phyloP scores from a whole-genome alignment of 495 filamentous ascomycete genomes.

The Penicillium canariense region DNA sequence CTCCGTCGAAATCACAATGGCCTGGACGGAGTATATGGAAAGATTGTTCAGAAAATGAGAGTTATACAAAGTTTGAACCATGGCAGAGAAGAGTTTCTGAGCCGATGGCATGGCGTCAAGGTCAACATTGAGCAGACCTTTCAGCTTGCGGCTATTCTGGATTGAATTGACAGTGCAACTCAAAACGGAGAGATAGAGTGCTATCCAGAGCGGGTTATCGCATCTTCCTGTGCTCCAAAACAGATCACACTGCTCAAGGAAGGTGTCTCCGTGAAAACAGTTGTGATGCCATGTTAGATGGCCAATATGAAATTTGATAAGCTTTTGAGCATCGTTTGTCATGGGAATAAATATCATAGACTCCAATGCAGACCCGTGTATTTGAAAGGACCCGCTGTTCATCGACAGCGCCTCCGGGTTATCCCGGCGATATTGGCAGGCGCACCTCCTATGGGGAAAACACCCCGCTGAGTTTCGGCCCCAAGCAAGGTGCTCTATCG shows the following conservation, averaged over 20 bases:
- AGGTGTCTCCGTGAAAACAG: slow-evolving; percentile 28
- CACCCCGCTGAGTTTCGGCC: slow-evolving; percentile 33
- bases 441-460: slow-evolving; percentile 30
- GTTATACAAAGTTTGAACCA: slow-evolving; percentile 29
- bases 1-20: slow-evolving; percentile 44
- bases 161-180: slow-evolving; percentile 31
- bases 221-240: slow-evolving; percentile 30
- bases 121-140: slow-evolving; percentile 20
- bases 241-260: slow-evolving; percentile 29
- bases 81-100: slow-evolving; percentile 26
- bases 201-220: slow-evolving; percentile 32
- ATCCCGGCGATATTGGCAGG: slow-evolving; percentile 29
- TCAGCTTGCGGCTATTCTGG: slow-evolving; percentile 26
- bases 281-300: slow-evolving; percentile 34
- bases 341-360: slow-evolving; percentile 7
- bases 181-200: slow-evolving; percentile 30
- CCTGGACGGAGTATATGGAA: slow-evolving; percentile 42
- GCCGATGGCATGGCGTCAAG: slow-evolving; percentile 22
- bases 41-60: slow-evolving; percentile 32
- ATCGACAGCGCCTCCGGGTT: slow-evolving; percentile 12
- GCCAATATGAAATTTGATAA: slow-evolving; percentile 28
- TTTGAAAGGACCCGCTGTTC: slow-evolving; percentile 17
- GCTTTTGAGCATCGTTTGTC: slow-evolving; percentile 21
- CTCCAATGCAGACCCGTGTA: slow-evolving; percentile 14
- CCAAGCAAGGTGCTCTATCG: slow-evolving; percentile 37